Evolutionary conservation across 2,329 filamentous ascomycete species (phyloP).

Genomic region (Hypoxylon sp.): DNA sequence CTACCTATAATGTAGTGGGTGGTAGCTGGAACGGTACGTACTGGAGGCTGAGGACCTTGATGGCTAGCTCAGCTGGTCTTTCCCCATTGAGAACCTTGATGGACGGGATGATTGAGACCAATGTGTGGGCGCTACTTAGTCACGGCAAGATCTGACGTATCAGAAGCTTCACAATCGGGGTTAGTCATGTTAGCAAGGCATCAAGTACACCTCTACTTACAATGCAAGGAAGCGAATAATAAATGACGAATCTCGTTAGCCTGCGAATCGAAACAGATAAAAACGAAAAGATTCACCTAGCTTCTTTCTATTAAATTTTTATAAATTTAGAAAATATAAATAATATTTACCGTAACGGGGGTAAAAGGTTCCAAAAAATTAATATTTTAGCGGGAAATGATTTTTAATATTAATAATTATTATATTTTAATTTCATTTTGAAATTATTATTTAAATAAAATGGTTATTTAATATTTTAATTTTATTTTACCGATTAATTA

Average conservation of each 20-base stretch:
- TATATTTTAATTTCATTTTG: no score
- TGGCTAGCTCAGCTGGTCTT: conserved; percentile 31
- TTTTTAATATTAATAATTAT: no score
- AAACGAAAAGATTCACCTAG: background rate
- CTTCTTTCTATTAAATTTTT: no score
- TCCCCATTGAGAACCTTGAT: conserved; percentile 44
- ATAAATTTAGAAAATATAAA: no score
- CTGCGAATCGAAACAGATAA: background rate
- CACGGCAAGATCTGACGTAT: conserved; percentile 35
- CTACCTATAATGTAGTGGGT: conserved; percentile 2
- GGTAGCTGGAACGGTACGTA: conserved; percentile 34
- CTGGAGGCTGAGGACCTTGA: conserved; percentile 43
- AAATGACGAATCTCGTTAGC: background rate
- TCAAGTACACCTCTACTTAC: background rate
- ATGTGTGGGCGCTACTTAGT: conserved; percentile 16
- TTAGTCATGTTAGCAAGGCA: conserved; percentile 12
- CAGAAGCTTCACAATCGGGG: conserved; percentile 18
- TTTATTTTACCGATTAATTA: no score
- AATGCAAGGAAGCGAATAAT: background rate
- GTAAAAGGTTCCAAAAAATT: no score
- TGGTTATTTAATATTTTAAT: no score
- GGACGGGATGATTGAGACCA: conserved; percentile 27
- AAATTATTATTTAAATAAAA: no score
- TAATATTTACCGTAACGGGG: no score
- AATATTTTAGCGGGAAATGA: no score